A percentile compares a stretch with the other conserved stretches of the same genome.
Evolutionary conservation across 345 rosid genomes (phyloP).

Genomic region (Eucalyptus sp.): DNA sequence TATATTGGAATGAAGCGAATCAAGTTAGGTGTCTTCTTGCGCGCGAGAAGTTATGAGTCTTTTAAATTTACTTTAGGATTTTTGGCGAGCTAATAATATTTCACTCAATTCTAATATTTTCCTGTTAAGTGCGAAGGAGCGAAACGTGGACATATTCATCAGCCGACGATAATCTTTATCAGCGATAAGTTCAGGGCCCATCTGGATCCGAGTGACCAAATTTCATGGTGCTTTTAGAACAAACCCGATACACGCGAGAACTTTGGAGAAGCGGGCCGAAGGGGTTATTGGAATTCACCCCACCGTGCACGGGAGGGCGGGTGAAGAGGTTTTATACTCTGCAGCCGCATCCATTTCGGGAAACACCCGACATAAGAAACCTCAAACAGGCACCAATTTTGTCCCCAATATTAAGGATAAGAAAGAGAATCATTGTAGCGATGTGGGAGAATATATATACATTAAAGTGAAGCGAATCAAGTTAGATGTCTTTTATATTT

Average conservation of each 20-base stretch:
- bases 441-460: neutral
- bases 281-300: neutral
- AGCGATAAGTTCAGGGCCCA: neutral
- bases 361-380: neutral
- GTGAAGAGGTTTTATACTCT: neutral
- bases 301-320: neutral
- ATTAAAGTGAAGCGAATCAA: neutral
- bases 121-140: neutral
- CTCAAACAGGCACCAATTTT: neutral
- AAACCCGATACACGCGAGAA: neutral
- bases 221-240: neutral
- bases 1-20: neutral
- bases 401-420: neutral
- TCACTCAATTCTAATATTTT: no score
- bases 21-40: rapidly evolving
- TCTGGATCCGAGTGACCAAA: neutral
- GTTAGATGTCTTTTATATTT: neutral
- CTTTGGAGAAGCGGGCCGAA: neutral
- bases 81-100: neutral
- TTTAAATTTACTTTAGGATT: neutral
- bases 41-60: rapidly evolving
- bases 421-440: neutral
- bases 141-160: neutral
- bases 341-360: neutral
- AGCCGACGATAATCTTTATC: neutral